These are phyloP conservation scores for Cryptococcus neoformans DNA, from an alignment of 1,284 basidiomycete species.

Conservation along the genomic window DNA sequence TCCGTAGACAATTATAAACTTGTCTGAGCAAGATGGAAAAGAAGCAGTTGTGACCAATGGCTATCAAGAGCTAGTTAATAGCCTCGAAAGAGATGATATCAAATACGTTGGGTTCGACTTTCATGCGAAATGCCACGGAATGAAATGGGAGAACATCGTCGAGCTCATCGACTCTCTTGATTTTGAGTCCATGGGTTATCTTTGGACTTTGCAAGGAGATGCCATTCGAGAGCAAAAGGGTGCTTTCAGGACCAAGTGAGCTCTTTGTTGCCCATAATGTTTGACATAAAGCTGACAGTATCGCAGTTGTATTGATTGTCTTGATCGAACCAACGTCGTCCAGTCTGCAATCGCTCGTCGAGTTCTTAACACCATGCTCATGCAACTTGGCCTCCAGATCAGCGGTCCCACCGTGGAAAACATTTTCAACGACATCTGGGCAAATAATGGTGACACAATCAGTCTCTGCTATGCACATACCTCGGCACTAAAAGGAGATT, in stretches of 20 bases:
- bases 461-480: constrained; percentile 57
- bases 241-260: constrained; percentile 61
- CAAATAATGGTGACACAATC: constrained; percentile 52
- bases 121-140: constrained; percentile 66
- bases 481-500: constrained; percentile 82
- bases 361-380: constrained; percentile 73
- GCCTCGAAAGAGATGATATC: constrained; percentile 60
- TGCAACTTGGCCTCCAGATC: constrained; percentile 60
- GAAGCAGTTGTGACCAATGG: constrained; percentile 76
- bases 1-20: constrained; percentile 71
- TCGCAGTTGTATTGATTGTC: constrained; percentile 88
- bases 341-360: constrained; percentile 87
- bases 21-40: constrained; percentile 87
- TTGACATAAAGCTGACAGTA: neutral
- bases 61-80: constrained; percentile 67
- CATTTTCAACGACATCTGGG: constrained; percentile 92
- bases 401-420: constrained; percentile 60
- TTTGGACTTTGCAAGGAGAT: constrained; percentile 73
- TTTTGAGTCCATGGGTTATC: constrained; percentile 79
- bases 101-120: constrained; percentile 68
- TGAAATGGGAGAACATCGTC: constrained; percentile 78
- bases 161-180: constrained; percentile 70
- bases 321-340: constrained; percentile 84
- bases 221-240: constrained; percentile 78
- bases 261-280: neutral